Base-by-base conservation (phyloP, 2,329 filamentous ascomycete species). In the Alternaria brassicae region DNA sequence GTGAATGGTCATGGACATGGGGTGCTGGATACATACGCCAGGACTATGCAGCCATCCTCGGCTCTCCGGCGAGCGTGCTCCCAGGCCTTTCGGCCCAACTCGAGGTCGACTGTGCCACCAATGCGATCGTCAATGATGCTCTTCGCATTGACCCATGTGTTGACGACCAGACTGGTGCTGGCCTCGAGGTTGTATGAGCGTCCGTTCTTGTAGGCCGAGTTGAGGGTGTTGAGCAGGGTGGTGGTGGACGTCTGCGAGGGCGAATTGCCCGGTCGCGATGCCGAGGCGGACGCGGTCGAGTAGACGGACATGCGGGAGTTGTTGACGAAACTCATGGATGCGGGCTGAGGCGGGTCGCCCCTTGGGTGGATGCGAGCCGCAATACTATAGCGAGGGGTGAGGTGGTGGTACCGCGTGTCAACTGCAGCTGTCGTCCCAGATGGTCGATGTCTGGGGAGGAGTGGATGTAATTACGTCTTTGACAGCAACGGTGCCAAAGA, bases 41-140 rank as follows among this genome's bases (percentile, higher is more conserved):
- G 80, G 53, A 98, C 84, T 64, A 99, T 91, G 75, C 93, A 97
- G 15, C 92, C 93, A 81, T 99, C 95, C 78, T 99, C 95, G 40
- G 95, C 95, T 81, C 95, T 88, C 62, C 95, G 88, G 68, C 94
- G 87, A 56, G 95, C 94, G 82, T 99, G 95, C 80, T 99, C 95
- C 94, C 95, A 99, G 3, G 93, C 93, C 75, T 92, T 88, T 52
- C 87, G 84, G 15, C 91, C 91, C 50, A 99, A 80, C 21, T 90
- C 86, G 40, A 86, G 80, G 79, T 99, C 95, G 40, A 98, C 87
- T 7, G 91, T 93, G 53, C 91, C 91, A 51, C 91, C 91, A 45
- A 84, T 82, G 56, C 86, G 84, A 36, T 90, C 91, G 71, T 92
- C 87, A 37, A 89, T 87, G 23, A 86, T 81, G 67, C 91, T 91